phyloP scores from a whole-genome alignment of 1,139 yeast genomes.

The Pichia sorboxylosa region DNA sequence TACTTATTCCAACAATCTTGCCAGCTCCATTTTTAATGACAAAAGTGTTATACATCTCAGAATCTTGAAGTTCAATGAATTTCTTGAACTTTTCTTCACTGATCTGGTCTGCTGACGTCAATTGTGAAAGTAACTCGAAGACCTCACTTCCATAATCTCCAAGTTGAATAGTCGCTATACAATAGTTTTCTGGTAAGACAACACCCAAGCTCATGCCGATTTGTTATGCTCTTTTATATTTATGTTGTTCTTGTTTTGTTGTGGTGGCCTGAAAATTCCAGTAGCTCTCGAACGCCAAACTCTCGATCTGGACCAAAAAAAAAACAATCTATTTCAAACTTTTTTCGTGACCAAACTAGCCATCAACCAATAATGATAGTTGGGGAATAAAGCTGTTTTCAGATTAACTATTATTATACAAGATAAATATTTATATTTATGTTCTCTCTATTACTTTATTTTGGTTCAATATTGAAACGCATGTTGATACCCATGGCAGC shows the following conservation, averaged over 20 bases:
- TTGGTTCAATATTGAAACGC: conserved; percentile 71
- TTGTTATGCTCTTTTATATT: too few species aligned
- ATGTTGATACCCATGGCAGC: conserved; percentile 97
- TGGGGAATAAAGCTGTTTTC: too few species aligned
- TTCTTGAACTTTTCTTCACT: conserved; percentile 29
- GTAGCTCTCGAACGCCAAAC: too few species aligned
- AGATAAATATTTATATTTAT: too few species aligned
- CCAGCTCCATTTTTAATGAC: conserved; percentile 29
- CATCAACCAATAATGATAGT: too few species aligned
- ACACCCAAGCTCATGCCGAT: too few species aligned
- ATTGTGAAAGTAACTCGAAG: conserved; percentile 36
- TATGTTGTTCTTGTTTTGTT: too few species aligned
- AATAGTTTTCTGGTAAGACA: conserved; percentile 47
- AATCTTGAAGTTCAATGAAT: conserved; percentile 15
- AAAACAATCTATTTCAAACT: too few species aligned
- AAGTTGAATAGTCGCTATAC: background rate
- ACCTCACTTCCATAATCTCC: conserved; percentile 30
- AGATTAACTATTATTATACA: too few species aligned
- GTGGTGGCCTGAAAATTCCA: too few species aligned
- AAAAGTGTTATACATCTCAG: conserved; percentile 41
- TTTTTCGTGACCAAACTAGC: too few species aligned
- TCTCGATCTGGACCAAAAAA: too few species aligned
- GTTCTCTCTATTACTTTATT: conserved; percentile 19
- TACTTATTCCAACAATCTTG: conserved; percentile 35
- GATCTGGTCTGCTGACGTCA: conserved; percentile 54